Evolutionary conservation across 495 filamentous ascomycete genomes (phyloP).

Genomic region (Penicillium cinerascens): DNA sequence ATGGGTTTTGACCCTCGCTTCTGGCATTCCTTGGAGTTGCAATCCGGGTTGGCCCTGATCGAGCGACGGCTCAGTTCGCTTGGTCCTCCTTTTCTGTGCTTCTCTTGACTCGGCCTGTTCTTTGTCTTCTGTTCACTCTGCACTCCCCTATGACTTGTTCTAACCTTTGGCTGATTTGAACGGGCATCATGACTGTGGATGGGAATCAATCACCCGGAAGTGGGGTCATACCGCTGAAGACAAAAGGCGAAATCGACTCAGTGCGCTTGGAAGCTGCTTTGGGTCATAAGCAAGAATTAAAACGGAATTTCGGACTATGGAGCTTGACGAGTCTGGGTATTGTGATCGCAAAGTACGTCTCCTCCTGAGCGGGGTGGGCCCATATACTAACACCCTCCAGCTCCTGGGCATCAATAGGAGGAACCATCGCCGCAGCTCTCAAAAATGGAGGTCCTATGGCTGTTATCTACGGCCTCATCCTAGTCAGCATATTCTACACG

Average conservation of each 20-base stretch:
- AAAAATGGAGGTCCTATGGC: constrained; percentile 46
- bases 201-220: constrained; percentile 3
- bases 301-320: constrained; percentile 39
- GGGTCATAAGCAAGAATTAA: constrained; percentile 44
- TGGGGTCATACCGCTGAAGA: constrained; percentile 10
- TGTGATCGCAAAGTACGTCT: constrained; percentile 44
- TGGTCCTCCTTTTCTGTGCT: neutral
- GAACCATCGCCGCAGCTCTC: constrained; percentile 41
- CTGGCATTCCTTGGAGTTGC: constrained; percentile 17
- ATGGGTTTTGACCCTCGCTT: constrained; percentile 23
- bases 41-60: constrained; percentile 5
- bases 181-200: constrained; percentile 10
- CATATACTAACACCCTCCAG: constrained; percentile 12
- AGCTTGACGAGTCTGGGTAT: constrained; percentile 46
- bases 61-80: constrained; percentile 11
- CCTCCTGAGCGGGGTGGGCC: neutral
- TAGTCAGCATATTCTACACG: constrained; percentile 41
- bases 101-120: neutral
- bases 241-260: constrained; percentile 31
- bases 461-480: constrained; percentile 41
- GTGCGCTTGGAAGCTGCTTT: constrained; percentile 40
- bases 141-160: neutral
- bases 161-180: neutral
- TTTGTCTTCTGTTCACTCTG: neutral
- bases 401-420: constrained; percentile 43